Percentiles rank a stretch among this genome's conserved stretches.
phyloP scores from a whole-genome alignment of 495 filamentous ascomycete species.

The Parathielavia hyrcaniae region DNA sequence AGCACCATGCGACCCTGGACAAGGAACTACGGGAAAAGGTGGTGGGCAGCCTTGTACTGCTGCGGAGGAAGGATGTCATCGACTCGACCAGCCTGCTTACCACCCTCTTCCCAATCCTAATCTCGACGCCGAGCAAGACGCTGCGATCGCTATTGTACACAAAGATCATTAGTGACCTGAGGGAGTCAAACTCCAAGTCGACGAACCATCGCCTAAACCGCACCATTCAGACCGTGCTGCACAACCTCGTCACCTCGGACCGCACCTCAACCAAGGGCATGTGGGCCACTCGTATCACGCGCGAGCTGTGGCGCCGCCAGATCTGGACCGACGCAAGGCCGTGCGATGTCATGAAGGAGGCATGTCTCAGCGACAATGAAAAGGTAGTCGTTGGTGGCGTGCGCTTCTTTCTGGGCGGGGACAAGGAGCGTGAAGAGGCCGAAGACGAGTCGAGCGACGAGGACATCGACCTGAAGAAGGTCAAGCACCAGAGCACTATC shows the following conservation, averaged over 20 bases:
- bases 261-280: constrained; percentile 74
- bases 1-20: constrained; percentile 75
- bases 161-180: constrained; percentile 86
- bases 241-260: constrained; percentile 83
- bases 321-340: constrained; percentile 58
- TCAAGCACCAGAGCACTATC: constrained; percentile 79
- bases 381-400: constrained; percentile 85
- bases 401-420: constrained; percentile 90
- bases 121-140: constrained; percentile 72
- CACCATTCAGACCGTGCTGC: constrained; percentile 85
- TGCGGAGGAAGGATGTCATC: constrained; percentile 86
- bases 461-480: constrained; percentile 65
- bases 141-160: constrained; percentile 76
- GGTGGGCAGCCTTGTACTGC: constrained; percentile 78
- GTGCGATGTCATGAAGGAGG: constrained; percentile 92
- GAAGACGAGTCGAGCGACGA: constrained; percentile 86
- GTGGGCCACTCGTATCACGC: constrained; percentile 61
- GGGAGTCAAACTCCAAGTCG: constrained; percentile 73
- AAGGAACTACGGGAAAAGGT: constrained; percentile 86
- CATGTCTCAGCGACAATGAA: constrained; percentile 71
- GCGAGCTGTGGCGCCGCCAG: constrained; percentile 40
- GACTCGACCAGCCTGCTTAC: constrained; percentile 77
- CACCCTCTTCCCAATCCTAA: constrained; percentile 84
- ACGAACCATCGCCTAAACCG: constrained; percentile 89
- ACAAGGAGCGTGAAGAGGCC: constrained; percentile 86